Conservation (phyloP, 2,329 filamentous ascomycete genomes). For the Diatrype stigma region DNA sequence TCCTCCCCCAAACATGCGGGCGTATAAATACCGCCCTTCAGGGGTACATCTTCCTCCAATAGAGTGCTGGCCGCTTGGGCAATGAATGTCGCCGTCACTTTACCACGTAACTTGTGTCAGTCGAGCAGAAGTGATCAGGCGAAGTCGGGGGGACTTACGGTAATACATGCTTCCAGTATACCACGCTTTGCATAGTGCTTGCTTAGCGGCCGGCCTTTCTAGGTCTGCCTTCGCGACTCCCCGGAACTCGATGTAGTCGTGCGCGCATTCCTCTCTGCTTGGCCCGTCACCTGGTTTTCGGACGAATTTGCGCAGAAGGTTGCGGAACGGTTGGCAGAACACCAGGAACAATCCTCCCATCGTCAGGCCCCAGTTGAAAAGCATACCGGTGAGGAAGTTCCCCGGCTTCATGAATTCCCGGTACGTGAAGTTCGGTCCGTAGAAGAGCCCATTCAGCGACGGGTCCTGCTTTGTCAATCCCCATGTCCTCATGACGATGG, state of each 20-base stretch:
- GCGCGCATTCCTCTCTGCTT: constrained; percentile 46
- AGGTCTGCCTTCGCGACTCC: constrained; percentile 60
- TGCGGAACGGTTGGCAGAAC: constrained; percentile 41
- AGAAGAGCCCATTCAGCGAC: constrained; percentile 41
- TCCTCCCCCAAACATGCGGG: constrained; percentile 66
- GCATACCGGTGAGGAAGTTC: constrained; percentile 45
- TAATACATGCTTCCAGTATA: constrained; percentile 61
- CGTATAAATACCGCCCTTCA: constrained; percentile 67
- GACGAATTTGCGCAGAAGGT: constrained; percentile 38
- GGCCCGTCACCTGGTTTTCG: constrained; percentile 54
- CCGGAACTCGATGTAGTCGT: constrained; percentile 59
- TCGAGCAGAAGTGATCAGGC: constrained; percentile 5
- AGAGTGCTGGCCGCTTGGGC: constrained; percentile 62
- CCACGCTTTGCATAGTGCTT: constrained; percentile 51
- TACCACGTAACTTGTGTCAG: constrained; percentile 4
- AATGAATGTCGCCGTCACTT: constrained; percentile 62
- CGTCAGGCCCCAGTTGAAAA: constrained; percentile 45
- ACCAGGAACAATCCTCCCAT: constrained; percentile 41
- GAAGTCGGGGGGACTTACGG: constrained; percentile 38
- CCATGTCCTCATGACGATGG: constrained; percentile 59
- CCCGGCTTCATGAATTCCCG: constrained; percentile 48
- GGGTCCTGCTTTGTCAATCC: constrained; percentile 49
- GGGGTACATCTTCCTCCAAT: constrained; percentile 55
- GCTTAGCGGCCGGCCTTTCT: constrained; percentile 33
- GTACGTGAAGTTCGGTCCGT: constrained; percentile 60